Evolutionary conservation across 1,139 yeast genomes (phyloP), one percentile per base, ranked within the genome.

Genomic region (Ogataea hybrid): DNA sequence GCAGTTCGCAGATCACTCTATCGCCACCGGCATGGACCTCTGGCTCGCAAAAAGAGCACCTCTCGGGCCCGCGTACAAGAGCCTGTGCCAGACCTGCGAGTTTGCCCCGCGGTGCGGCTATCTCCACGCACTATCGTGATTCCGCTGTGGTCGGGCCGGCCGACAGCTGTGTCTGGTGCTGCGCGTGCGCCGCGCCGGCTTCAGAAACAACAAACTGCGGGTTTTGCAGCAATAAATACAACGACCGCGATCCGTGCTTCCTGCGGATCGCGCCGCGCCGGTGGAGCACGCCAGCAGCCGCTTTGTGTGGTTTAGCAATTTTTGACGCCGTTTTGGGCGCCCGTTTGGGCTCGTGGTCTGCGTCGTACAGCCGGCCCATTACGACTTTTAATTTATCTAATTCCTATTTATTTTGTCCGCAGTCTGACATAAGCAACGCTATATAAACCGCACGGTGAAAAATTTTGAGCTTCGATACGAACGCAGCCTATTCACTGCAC

Each of bases 401-500:
- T 23, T 11, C 25, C 2, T 18, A 18, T 18, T 4, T 23, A 23
- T 10, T 21, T 21, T 6, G 1, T 16, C 6, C 11, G 6, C 4
- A 4, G 25, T 18, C 30, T 37, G 16, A 37, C 37, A 28, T 37
- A 32, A 37, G 36, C 41, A 32, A 17, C 36, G 12, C 14, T 28
- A 27, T 32, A 37, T 11, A 25, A 16, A 18, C n/a, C 18, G 16
- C 16, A 34, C 25, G 33, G 28, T 11, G 29, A 36, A 37, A 32
- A 38, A 18, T 32, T 41, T 29, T 36, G 25, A 9, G 2, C 36
- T 12, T 17, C 65, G 77, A 73, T 73, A 73, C 78, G 75, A 69
- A 69, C 60, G 79, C 77, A 64, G 68, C 72, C 79, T 71, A 74
- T 74, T 74, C 79, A 74, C 79, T 74, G 79, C 78, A 72, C 77